phyloP scores from a whole-genome alignment of 805 yeast genomes.

The Lachancea fermentati region DNA sequence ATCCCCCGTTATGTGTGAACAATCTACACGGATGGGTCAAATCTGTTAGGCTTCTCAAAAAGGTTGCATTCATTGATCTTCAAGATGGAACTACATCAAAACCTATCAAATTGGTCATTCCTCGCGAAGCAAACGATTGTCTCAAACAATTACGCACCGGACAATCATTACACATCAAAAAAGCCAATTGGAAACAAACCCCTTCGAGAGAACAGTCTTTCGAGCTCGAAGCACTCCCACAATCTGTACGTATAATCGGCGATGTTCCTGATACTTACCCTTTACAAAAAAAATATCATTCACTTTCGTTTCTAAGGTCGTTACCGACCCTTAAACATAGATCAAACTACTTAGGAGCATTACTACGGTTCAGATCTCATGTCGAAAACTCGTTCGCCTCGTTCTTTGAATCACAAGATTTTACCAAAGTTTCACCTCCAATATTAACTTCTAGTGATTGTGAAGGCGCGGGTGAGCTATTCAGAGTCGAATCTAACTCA shows the following conservation, averaged over 20 bases:
- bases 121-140: conserved; percentile 16
- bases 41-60: conserved; percentile 66
- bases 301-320: conserved; percentile 59
- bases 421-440: conserved; percentile 79
- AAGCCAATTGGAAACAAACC: conserved; percentile 27
- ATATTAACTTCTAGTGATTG: conserved; percentile 84
- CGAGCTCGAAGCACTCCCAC: conserved; percentile 42
- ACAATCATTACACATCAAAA: conserved; percentile 39
- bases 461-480: conserved; percentile 96
- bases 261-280: conserved; percentile 63
- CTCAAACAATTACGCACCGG: conserved; percentile 38
- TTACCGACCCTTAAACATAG: conserved; percentile 77
- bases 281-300: conserved; percentile 72
- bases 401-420: conserved; percentile 50
- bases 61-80: conserved; percentile 72
- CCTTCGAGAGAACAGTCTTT: conserved; percentile 40
- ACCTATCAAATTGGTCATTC: conserved; percentile 51
- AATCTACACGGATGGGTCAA: conserved; percentile 68
- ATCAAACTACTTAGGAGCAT: conserved; percentile 56
- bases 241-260: conserved; percentile 49
- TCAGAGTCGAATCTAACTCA: conserved; percentile 44
- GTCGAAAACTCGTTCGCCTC: conserved; percentile 48
- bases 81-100: conserved; percentile 65
- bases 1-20: conserved; percentile 7
- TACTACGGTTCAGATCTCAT: conserved; percentile 67